phyloP scores from a whole-genome alignment of 2,329 filamentous ascomycete species.

The Aureobasidium vineae region DNA sequence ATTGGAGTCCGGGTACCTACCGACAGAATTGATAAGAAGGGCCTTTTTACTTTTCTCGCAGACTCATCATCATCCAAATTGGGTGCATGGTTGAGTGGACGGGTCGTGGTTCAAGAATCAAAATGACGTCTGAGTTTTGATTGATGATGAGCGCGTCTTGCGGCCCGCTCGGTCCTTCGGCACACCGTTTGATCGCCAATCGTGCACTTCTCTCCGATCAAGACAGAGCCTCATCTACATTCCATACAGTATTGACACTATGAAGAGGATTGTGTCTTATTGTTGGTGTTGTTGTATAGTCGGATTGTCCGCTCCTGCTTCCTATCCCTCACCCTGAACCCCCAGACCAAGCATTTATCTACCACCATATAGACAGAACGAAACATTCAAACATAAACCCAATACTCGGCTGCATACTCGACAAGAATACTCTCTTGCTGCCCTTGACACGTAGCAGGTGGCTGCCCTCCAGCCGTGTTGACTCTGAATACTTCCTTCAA shows the following conservation, averaged over 20 bases:
- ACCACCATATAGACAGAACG: not conserved
- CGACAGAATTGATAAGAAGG: not conserved
- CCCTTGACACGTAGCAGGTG: conserved; percentile 70
- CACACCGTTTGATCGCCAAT: conserved; percentile 6
- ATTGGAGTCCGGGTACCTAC: not conserved
- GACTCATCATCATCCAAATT: not conserved
- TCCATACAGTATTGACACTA: not conserved
- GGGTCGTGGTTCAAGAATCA: not conserved
- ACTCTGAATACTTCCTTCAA: conserved; percentile 79
- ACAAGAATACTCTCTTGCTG: conserved; percentile 65
- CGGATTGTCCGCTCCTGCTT: not conserved
- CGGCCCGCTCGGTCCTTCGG: conserved; percentile 16
- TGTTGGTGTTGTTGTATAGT: not conserved
- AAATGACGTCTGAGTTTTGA: not conserved
- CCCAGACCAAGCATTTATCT: not conserved
- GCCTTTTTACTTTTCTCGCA: conserved; percentile 1
- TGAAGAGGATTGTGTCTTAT: not conserved
- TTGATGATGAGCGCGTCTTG: conserved; percentile 22
- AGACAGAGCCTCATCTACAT: not conserved
- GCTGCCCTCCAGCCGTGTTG: conserved; percentile 75
- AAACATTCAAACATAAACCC: conserved; percentile 49
- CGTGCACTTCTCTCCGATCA: conserved; percentile 12
- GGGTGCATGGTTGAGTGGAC: not conserved
- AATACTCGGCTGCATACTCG: conserved; percentile 79
- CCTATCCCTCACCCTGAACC: not conserved